These are phyloP conservation scores for Macaranga tanarius DNA, from an alignment of 441 rosid genomes.

Conservation along the genomic window DNA sequence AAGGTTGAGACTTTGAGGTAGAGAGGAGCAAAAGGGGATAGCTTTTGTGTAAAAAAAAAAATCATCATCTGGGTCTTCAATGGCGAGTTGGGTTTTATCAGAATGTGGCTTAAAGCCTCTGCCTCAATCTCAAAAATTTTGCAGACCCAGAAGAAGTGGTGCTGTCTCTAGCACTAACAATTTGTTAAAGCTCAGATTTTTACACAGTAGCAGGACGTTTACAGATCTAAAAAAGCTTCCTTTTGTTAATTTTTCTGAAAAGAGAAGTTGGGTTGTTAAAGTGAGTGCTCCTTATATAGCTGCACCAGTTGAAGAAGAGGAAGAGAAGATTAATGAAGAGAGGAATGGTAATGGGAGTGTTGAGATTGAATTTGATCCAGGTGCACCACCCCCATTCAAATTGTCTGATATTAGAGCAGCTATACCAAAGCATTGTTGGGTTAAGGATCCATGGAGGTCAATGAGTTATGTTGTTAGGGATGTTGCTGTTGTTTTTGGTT, in stretches of 20 bases:
- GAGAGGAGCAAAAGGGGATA: too few species aligned
- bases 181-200: conserved; percentile 28
- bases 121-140: conserved; percentile 30
- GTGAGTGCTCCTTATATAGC: conserved; percentile 49
- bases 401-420: conserved; percentile 84
- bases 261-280: conserved; percentile 42
- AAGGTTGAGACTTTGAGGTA: not conserved
- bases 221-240: conserved; percentile 25
- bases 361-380: conserved; percentile 49
- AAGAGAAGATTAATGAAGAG: conserved; percentile 17
- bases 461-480: conserved; percentile 95
- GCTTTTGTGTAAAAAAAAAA: too few species aligned
- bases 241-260: conserved; percentile 26
- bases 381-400: conserved; percentile 81
- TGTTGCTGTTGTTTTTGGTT: conserved; percentile 63
- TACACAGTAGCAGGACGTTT: conserved; percentile 20
- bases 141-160: conserved; percentile 44
- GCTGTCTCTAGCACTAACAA: conserved; percentile 5
- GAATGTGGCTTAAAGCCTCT: conserved; percentile 70
- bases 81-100: conserved; percentile 59
- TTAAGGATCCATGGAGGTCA: conserved; percentile 84
- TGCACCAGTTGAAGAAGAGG: conserved; percentile 30
- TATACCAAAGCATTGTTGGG: conserved; percentile 98
- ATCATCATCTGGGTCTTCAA: conserved; percentile 32
- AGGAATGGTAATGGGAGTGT: conserved; percentile 23